Evolutionary conservation across 805 yeast genomes (phyloP).

Genomic region (Candida patagonica): DNA sequence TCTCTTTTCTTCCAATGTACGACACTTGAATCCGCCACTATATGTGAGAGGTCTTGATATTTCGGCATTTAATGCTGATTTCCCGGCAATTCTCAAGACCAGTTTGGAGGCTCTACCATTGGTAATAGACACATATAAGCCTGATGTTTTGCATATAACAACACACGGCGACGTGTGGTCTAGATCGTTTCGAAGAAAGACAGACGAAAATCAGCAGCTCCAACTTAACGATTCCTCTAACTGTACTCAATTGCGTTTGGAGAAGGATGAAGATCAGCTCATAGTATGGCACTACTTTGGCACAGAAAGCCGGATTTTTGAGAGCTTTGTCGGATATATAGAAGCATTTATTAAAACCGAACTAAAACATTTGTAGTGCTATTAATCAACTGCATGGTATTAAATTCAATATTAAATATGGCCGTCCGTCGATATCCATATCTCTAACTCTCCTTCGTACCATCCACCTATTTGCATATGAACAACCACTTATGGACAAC

Average conservation of each 20-base stretch:
- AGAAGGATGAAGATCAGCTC: neutral
- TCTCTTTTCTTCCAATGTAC: neutral
- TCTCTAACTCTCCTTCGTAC: no score
- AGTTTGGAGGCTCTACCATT: neutral
- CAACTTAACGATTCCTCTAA: neutral
- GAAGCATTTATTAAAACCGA: no score
- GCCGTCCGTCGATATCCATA: no score
- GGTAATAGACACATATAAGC: neutral
- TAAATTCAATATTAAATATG: no score
- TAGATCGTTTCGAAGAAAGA: slow-evolving; percentile 12
- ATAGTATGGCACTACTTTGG: slow-evolving; percentile 11
- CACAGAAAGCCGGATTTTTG: slow-evolving; percentile 8
- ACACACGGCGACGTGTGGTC: slow-evolving; percentile 14
- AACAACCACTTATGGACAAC: no score
- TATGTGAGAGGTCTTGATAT: neutral
- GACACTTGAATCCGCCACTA: slow-evolving; percentile 5
- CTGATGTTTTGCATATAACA: neutral
- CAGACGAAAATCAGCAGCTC: neutral
- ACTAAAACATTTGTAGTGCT: no score
- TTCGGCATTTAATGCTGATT: neutral
- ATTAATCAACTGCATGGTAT: no score
- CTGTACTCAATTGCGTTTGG: neutral
- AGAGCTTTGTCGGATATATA: slow-evolving; percentile 8
- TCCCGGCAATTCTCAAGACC: neutral
- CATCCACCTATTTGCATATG: no score